phyloP scores from a whole-genome alignment of 148 eudicot genomes.

The Rheum nobile region DNA sequence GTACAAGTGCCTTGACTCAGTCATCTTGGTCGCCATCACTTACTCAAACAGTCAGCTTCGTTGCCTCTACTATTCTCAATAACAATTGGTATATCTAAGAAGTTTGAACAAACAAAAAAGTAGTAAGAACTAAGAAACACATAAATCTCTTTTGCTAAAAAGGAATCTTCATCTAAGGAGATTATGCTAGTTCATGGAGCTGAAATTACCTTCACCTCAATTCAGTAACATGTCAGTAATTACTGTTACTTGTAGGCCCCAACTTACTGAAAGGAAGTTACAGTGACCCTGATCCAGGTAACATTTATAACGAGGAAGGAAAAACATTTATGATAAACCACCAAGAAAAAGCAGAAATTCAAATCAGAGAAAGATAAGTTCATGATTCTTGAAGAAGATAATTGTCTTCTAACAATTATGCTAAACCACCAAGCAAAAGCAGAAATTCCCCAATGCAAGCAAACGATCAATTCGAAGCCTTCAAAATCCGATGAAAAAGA shows the following conservation, averaged over 20 bases:
- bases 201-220: not conserved
- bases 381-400: not conserved
- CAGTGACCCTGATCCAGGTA: not conserved
- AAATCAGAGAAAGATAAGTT: not conserved
- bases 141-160: not conserved
- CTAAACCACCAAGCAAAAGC: not conserved
- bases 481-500: not conserved
- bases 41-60: constrained; percentile 17
- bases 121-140: not conserved
- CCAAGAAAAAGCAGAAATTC: too few species aligned
- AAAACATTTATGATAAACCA: too few species aligned
- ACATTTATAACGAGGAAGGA: too few species aligned
- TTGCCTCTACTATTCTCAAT: not conserved
- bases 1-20: constrained; percentile 46
- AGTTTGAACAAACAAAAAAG: not conserved
- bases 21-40: constrained; percentile 33
- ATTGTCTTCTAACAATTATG: not conserved
- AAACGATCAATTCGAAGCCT: not conserved
- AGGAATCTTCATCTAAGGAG: not conserved
- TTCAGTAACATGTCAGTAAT: not conserved
- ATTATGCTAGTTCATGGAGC: not conserved
- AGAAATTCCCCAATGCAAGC: not conserved
- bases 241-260: constrained; percentile 8
- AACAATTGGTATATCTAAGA: too few species aligned
- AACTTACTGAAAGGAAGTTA: not conserved